A percentile compares a stretch with the other conserved stretches of the same genome.
These are phyloP conservation scores for Infundibulicybe gibba DNA, from an alignment of 768 basidiomycete species.

Conservation along the genomic window DNA sequence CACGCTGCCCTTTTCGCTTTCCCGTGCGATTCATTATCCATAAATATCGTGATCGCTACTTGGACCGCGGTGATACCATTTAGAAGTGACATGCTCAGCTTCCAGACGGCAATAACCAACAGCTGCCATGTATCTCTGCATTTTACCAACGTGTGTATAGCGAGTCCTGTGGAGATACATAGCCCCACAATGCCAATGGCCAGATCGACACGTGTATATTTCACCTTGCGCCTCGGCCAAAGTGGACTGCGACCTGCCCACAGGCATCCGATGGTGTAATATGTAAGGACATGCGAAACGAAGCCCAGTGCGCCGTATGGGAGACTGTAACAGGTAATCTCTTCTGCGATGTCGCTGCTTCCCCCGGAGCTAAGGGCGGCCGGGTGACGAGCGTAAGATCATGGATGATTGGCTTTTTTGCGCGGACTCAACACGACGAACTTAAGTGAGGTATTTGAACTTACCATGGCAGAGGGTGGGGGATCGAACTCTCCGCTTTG, in stretches of 20 bases:
- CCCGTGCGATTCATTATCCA: background rate
- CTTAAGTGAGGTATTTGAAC: too few species aligned
- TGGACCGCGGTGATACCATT: constrained; percentile 14
- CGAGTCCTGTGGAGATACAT: constrained; percentile 2
- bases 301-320: too few species aligned
- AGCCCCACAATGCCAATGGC: constrained; percentile 7
- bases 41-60: constrained; percentile 3
- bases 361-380: too few species aligned
- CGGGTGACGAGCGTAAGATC: too few species aligned
- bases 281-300: too few species aligned
- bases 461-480: too few species aligned
- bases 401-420: too few species aligned
- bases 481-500: too few species aligned
- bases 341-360: too few species aligned
- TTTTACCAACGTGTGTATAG: constrained; percentile 9
- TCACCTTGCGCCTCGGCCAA: constrained; percentile 10
- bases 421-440: too few species aligned
- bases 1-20: constrained; percentile 1
- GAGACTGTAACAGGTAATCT: too few species aligned
- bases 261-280: constrained; percentile 2
- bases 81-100: constrained; percentile 12
- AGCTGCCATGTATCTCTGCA: constrained; percentile 14
- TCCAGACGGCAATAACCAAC: constrained; percentile 13
- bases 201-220: constrained; percentile 7
- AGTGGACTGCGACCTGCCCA: constrained; percentile 11